A percentile compares a stretch with the other conserved stretches of the same genome.
phyloP scores from a whole-genome alignment of 2,329 filamentous ascomycete genomes.

The Penicillium paneum region DNA sequence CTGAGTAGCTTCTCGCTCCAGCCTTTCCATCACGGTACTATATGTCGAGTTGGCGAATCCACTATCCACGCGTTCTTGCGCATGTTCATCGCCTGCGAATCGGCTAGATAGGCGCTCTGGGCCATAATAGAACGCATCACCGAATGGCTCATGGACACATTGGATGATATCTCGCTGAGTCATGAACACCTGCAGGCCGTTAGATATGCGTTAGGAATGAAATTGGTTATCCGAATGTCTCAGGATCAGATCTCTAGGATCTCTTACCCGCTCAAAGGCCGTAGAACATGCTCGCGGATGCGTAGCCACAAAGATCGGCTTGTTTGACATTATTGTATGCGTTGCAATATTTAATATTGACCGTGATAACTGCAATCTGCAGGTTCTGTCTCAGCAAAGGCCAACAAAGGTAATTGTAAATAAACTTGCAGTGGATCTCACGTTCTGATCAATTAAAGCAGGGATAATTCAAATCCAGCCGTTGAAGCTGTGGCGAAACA shows the following conservation, averaged over 20 bases:
- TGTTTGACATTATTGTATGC: constrained; percentile 61
- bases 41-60: constrained; percentile 47
- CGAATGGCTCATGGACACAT: constrained; percentile 93
- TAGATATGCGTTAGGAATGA: background rate
- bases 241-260: too few relatives aligned
- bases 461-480: background rate
- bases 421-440: constrained; percentile 16
- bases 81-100: constrained; percentile 66
- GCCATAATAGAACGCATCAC: constrained; percentile 93
- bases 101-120: constrained; percentile 80
- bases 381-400: background rate
- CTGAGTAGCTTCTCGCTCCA: constrained; percentile 70
- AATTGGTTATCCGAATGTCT: background rate
- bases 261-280: constrained; percentile 84
- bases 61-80: constrained; percentile 40
- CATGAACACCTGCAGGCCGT: constrained; percentile 77
- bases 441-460: constrained; percentile 7
- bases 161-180: constrained; percentile 76
- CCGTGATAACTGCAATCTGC: constrained; percentile 1
- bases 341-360: background rate
- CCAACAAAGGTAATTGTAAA: constrained; percentile 12
- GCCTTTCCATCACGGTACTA: constrained; percentile 68
- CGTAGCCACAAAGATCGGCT: constrained; percentile 86
- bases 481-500: background rate
- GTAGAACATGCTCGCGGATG: constrained; percentile 95